Conservation (phyloP, 495 filamentous ascomycete genomes). For the Parmelia sp. region DNA sequence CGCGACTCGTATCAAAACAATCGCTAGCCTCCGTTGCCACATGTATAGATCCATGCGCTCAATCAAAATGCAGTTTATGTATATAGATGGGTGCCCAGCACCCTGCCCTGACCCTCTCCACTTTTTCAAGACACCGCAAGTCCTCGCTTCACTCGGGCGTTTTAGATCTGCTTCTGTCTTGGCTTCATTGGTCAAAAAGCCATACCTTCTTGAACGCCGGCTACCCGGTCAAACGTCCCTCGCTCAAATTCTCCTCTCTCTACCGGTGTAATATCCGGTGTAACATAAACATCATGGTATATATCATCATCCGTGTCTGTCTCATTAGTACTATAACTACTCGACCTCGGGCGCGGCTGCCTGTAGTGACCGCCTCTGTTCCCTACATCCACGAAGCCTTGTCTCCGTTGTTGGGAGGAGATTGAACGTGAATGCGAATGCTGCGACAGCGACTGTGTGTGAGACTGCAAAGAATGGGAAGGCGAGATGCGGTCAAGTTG, state of each 20-base stretch:
- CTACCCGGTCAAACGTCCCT: slow-evolving; percentile 18
- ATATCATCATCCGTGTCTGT: slow-evolving; percentile 28
- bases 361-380: slow-evolving; percentile 13
- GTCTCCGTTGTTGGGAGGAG: slow-evolving; percentile 17
- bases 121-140: background rate
- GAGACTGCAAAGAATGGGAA: slow-evolving; percentile 4
- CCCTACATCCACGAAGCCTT: slow-evolving; percentile 19
- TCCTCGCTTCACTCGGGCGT: background rate
- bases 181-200: slow-evolving; percentile 19
- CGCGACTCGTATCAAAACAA: background rate
- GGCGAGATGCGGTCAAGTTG: slow-evolving; percentile 41
- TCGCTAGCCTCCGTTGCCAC: slow-evolving; percentile 13
- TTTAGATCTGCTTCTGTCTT: background rate
- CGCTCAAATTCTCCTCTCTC: slow-evolving; percentile 28
- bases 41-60: background rate
- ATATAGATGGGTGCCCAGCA: slow-evolving; percentile 9
- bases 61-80: background rate
- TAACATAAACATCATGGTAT: slow-evolving; percentile 29
- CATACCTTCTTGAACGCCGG: slow-evolving; percentile 26
- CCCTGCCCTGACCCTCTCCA: background rate
- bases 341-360: slow-evolving; percentile 17
- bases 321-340: slow-evolving; percentile 28
- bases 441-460: slow-evolving; percentile 9
- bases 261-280: slow-evolving; percentile 24
- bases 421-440: slow-evolving; percentile 17